Evolutionary conservation across 371 early-diverging fungal species (phyloP).

Genomic region (Mucor piriformis): DNA sequence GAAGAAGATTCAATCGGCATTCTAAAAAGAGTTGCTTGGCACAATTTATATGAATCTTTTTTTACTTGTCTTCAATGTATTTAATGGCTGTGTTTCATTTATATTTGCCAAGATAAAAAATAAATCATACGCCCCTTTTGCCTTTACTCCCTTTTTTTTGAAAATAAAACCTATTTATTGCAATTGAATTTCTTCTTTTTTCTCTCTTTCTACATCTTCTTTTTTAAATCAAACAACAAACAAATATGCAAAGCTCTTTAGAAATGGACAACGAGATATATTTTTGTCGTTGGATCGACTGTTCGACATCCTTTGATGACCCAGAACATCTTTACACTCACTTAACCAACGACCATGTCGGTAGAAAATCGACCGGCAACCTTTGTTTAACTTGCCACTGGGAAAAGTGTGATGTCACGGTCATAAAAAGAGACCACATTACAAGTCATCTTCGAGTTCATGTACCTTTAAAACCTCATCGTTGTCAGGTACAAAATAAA

Average conservation of each 20-base stretch:
- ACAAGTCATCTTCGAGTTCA: constrained; percentile 92
- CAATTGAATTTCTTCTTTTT: constrained; percentile 1
- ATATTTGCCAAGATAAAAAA: constrained; percentile 13
- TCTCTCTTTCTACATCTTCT: background rate
- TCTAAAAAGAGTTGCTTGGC: constrained; percentile 10
- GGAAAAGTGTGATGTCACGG: constrained; percentile 77
- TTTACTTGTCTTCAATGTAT: background rate
- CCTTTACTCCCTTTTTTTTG: background rate
- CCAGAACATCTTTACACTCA: constrained; percentile 84
- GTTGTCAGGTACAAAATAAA: constrained; percentile 59
- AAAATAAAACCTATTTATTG: background rate
- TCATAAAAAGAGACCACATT: constrained; percentile 91
- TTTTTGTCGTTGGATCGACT: constrained; percentile 56
- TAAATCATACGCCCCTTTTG: constrained; percentile 16
- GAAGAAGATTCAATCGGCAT: background rate
- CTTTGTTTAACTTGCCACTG: constrained; percentile 88
- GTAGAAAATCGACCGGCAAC: constrained; percentile 87
- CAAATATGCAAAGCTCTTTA: constrained; percentile 19
- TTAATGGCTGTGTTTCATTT: constrained; percentile 12
- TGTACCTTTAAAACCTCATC: constrained; percentile 88
- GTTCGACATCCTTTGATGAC: constrained; percentile 52
- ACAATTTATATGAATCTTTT: background rate
- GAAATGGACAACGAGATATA: constrained; percentile 11
- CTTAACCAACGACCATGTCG: constrained; percentile 86
- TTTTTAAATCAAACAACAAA: background rate